Conservation (phyloP, 768 basidiomycete genomes). For the Mycena floridula region DNA sequence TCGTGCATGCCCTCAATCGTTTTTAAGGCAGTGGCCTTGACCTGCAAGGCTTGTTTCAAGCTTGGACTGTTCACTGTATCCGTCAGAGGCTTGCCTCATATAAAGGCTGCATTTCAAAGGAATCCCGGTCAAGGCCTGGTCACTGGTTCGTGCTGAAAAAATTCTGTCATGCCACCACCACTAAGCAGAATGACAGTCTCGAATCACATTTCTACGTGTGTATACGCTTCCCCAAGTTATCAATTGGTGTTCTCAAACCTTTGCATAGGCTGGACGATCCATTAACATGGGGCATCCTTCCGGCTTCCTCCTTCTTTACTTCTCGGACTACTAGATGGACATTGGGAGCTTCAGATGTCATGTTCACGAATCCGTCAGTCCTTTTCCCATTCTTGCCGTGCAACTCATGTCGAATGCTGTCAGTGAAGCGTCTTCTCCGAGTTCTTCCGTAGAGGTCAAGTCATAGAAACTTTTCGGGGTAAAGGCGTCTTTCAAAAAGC, state of each 20-base stretch:
- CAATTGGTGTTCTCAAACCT: constrained; percentile 8
- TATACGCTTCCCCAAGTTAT: constrained; percentile 11
- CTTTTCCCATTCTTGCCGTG: constrained; percentile 1
- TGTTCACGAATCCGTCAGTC: constrained; percentile 88
- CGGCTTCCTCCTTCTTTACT: constrained; percentile 51
- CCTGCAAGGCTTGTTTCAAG: constrained; percentile 73
- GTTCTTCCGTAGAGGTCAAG: constrained; percentile 88
- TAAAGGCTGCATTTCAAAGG: constrained; percentile 56
- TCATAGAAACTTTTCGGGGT: constrained; percentile 90
- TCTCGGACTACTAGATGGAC: constrained; percentile 78
- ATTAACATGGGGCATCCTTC: constrained; percentile 83
- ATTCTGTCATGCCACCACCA: not conserved
- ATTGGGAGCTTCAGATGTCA: constrained; percentile 86
- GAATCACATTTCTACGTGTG: constrained; percentile 92
- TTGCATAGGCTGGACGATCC: constrained; percentile 69
- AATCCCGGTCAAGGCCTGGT: constrained; percentile 56
- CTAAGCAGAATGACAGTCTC: constrained; percentile 47
- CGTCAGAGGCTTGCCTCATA: constrained; percentile 62
- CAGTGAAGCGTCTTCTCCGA: constrained; percentile 66
- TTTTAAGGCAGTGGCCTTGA: constrained; percentile 56
- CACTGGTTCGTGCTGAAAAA: constrained; percentile 47
- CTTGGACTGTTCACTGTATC: constrained; percentile 60
- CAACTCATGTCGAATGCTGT: constrained; percentile 9
- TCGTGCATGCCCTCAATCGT: too few relatives aligned
- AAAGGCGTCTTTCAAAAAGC: constrained; percentile 84